phyloP scores from a whole-genome alignment of 805 yeast genomes.

The Saccharomycopsis sp. region DNA sequence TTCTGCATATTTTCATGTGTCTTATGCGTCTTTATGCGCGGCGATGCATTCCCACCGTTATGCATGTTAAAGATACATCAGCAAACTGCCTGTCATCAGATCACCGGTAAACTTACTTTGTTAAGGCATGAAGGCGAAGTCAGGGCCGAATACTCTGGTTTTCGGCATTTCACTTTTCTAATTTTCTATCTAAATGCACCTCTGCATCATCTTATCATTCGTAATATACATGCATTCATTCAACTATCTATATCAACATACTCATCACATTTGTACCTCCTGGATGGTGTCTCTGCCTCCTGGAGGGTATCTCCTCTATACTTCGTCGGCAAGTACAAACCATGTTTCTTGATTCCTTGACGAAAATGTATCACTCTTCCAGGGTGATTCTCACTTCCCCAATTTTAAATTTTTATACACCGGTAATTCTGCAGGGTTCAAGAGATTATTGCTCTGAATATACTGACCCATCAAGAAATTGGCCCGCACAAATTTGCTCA shows the following conservation, averaged over 20 bases:
- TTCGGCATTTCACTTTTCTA: too few species aligned
- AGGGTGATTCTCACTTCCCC: background rate
- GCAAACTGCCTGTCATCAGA: too few species aligned
- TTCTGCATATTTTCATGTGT: background rate
- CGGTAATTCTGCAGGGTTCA: conserved; percentile 38
- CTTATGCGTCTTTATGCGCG: background rate
- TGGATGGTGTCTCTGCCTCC: background rate
- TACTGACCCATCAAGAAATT: conserved; percentile 55
- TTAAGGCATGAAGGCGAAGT: too few species aligned
- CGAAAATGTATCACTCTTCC: too few species aligned
- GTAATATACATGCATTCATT: background rate
- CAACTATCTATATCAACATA: background rate
- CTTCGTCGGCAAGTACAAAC: too few species aligned
- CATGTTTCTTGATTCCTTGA: too few species aligned
- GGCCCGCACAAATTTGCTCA: conserved; percentile 70
- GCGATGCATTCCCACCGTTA: background rate
- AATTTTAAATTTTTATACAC: conserved; percentile 27
- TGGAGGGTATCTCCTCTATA: too few species aligned
- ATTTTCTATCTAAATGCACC: too few species aligned
- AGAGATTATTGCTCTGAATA: conserved; percentile 38
- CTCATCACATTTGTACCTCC: background rate
- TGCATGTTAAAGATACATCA: too few species aligned
- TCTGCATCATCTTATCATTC: background rate
- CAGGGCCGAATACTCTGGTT: too few species aligned
- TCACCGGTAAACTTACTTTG: too few species aligned